Evolutionary conservation across 139 green algal species (phyloP).

Genomic region (Chlamydomonas schloesseri): DNA sequence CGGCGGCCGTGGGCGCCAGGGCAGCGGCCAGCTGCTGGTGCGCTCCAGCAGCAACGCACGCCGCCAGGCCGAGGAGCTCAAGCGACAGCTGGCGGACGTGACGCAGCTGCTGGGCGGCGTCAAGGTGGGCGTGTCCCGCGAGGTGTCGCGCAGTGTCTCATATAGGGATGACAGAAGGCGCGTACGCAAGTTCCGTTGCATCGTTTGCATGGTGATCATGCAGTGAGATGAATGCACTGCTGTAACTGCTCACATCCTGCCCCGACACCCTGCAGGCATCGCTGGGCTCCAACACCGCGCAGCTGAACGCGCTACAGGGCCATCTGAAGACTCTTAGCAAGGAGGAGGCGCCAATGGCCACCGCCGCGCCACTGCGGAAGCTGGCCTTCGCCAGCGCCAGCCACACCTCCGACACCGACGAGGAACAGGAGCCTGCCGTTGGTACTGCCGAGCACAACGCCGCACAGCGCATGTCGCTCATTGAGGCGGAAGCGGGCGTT

Average conservation of each 20-base stretch:
- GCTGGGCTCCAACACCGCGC: background rate
- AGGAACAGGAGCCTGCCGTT: background rate
- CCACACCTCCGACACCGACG: background rate
- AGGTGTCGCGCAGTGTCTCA: too few species aligned
- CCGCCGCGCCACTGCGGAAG: too few species aligned
- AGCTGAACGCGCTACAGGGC: background rate
- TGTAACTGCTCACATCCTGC: too few species aligned
- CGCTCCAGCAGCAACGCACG: too few species aligned
- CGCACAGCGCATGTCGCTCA: background rate
- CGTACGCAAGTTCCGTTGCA: too few species aligned
- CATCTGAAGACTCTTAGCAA: background rate
- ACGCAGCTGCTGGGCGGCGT: background rate
- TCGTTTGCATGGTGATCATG: too few species aligned
- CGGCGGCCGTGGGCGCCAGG: too few species aligned
- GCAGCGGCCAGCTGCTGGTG: too few species aligned
- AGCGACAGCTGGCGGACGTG: constrained; percentile 11
- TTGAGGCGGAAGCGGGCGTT: background rate
- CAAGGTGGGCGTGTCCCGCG: background rate
- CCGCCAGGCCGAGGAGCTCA: background rate
- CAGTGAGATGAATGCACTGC: too few species aligned
- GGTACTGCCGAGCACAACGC: background rate
- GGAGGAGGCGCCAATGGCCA: too few species aligned
- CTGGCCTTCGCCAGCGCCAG: too few species aligned
- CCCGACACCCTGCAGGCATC: background rate
- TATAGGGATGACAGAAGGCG: too few species aligned